Conservation (phyloP, 106 monocot species). For the Gastrodia elata region DNA sequence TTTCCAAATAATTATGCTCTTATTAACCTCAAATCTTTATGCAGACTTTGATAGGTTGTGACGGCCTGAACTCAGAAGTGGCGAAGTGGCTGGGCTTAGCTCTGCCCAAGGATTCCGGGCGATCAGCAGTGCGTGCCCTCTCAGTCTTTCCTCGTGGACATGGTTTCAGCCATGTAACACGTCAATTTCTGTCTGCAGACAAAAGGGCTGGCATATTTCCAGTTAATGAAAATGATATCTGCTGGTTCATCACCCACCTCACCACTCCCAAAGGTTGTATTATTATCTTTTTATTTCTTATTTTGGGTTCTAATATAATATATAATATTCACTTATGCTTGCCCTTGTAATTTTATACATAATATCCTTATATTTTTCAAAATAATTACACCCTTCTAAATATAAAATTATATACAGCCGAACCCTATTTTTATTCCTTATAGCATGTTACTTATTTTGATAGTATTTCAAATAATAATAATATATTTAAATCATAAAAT, state of each 20-base stretch:
- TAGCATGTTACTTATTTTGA: too few species aligned
- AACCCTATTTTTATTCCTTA: too few species aligned
- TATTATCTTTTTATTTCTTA: background rate
- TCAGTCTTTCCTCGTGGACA: conserved; percentile 20
- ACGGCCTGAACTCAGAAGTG: conserved; percentile 60
- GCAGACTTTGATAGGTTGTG: conserved; percentile 66
- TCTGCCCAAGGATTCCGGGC: conserved; percentile 21
- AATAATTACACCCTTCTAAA: too few species aligned
- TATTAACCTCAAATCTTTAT: background rate
- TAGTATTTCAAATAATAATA: too few species aligned
- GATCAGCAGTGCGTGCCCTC: conserved; percentile 41
- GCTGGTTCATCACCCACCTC: conserved; percentile 53
- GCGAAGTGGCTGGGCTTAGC: conserved; percentile 57
- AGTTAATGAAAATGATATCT: conserved; percentile 35
- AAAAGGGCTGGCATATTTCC: conserved; percentile 31
- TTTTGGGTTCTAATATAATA: too few species aligned
- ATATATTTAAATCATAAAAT: too few species aligned
- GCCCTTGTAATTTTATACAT: too few species aligned
- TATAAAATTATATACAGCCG: too few species aligned
- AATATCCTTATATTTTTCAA: too few species aligned
- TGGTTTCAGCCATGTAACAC: conserved; percentile 14
- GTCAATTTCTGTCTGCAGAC: background rate
- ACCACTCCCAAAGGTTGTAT: background rate
- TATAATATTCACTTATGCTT: too few species aligned
- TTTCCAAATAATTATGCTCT: background rate